Conservation (phyloP, 169 alveolate species). For the Plasmodium billcollinsi region DNA sequence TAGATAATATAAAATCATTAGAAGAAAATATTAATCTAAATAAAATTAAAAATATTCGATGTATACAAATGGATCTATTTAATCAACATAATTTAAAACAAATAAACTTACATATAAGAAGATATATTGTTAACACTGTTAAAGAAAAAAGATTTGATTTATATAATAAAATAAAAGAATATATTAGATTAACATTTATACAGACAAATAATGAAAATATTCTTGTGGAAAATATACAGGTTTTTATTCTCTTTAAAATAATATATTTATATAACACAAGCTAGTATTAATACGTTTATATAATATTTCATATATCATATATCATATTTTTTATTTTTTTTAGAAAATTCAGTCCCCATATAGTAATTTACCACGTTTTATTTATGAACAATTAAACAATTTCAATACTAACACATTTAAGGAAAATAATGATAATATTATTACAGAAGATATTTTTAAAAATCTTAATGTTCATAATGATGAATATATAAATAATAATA, state of each 20-base stretch:
- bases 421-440: neutral
- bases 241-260: neutral
- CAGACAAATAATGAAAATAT: constrained; percentile 30
- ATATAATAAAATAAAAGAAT: constrained; percentile 14
- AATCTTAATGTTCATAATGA: neutral
- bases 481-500: constrained; percentile 8
- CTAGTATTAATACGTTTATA: neutral
- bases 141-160: constrained; percentile 20
- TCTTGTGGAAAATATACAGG: constrained; percentile 63
- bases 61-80: constrained; percentile 56
- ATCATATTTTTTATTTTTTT: neutral
- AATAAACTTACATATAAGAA: constrained; percentile 72
- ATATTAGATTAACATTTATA: constrained; percentile 18
- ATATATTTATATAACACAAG: neutral
- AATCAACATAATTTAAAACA: constrained; percentile 48
- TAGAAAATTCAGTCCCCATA: constrained; percentile 66
- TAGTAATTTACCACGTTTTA: constrained; percentile 46
- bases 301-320: neutral
- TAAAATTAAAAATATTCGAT: constrained; percentile 43
- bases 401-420: constrained; percentile 10
- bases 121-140: constrained; percentile 56
- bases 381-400: constrained; percentile 32
- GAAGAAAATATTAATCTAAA: constrained; percentile 75
- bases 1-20: constrained; percentile 67
- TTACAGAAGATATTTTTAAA: constrained; percentile 2